Base-by-base conservation (phyloP, 2,329 filamentous ascomycete genomes). In the Cladosporium velox region DNA sequence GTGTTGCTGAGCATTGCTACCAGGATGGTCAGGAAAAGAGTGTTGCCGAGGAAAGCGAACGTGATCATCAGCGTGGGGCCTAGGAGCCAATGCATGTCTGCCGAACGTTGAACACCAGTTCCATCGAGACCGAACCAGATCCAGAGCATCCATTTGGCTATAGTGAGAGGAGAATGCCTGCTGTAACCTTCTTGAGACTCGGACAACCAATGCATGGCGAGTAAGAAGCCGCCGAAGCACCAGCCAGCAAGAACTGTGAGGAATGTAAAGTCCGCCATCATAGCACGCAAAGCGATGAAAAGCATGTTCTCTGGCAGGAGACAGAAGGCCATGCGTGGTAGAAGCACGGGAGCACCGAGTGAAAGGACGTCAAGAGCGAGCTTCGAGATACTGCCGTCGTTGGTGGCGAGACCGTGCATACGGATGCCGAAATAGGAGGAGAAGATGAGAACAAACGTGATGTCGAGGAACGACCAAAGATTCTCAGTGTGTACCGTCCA, bases 111-210 rank as follows among this genome's bases (percentile, higher is more conserved):
- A 41, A 87, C 85, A 1, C 85, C 83, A 47, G 79, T 90, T 41
- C 76, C 92, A 72, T 95, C 92, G 1, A 96, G 85, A 2, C 92
- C 92, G 74, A 96, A 95, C 92, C 92, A 96, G 69, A 96, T 93
- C 85, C 91, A 95, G 1, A 95, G 85, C 91, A 96, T 94, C 92
- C 92, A 96, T 77, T 93, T 93, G 54, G 88, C 88, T 68, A 95
- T 93, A 1, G 89, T 91, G 78, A 90, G 79, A 4, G 88, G 78
- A 47, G 69, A 72, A 62, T 79, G 75, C 6, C 66, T 70, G 18
- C 70, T 70, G 55, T 71, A 74, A 26, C 77, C 77, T 77, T 77
- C 76, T 67, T 78, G 74, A 24, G 87, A 88, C 69, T 90, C 85
- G 67, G 88, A 87, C 10, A 96, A 86, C 91, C 92, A 95, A 41